Evolutionary conservation across 257 asterid species (phyloP).

Genomic region (Lycium ferocissimum): DNA sequence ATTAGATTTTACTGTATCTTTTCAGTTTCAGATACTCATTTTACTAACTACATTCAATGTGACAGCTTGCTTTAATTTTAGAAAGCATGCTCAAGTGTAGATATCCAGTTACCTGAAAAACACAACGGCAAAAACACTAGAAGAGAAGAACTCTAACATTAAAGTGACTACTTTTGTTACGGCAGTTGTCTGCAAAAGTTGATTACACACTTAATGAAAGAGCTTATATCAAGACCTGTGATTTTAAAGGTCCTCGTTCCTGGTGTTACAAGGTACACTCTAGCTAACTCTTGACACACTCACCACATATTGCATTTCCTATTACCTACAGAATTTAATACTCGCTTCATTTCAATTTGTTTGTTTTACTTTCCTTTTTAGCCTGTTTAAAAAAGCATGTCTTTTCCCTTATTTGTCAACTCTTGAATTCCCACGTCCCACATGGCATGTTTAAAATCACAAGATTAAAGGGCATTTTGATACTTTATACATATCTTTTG

Average conservation of each 20-base stretch:
- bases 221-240: neutral
- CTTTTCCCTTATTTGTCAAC: too few relatives aligned
- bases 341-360: too few relatives aligned
- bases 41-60: too few relatives aligned
- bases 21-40: too few relatives aligned
- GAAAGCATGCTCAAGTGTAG: neutral
- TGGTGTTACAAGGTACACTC: neutral
- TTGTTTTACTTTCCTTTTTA: too few relatives aligned
- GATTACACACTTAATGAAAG: neutral
- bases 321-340: neutral
- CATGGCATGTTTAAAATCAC: too few relatives aligned
- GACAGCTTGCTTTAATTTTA: too few relatives aligned
- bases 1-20: too few relatives aligned
- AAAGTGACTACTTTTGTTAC: neutral
- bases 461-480: too few relatives aligned
- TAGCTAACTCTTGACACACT: neutral
- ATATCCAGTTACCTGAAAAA: neutral
- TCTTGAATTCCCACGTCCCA: too few relatives aligned
- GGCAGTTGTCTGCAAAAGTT: neutral
- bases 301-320: neutral
- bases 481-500: too few relatives aligned
- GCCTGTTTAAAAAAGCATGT: too few relatives aligned
- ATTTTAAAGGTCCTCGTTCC: neutral
- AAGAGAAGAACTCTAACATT: neutral
- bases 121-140: neutral